These are phyloP conservation scores for Rostrohypoxylon terebratum DNA, from an alignment of 495 filamentous ascomycete genomes.

Conservation along the genomic window DNA sequence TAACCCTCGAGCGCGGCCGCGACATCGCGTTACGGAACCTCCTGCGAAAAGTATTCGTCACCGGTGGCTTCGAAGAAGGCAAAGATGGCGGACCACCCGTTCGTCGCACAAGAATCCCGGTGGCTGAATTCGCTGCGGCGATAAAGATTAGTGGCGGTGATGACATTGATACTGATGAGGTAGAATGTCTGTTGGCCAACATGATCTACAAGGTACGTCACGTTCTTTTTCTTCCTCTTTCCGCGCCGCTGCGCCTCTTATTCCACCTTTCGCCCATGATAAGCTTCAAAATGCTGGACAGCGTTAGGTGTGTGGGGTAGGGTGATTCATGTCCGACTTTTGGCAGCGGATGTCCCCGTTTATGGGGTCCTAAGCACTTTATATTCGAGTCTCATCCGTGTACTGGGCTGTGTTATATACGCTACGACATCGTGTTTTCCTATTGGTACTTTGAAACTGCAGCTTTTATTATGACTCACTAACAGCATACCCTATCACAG, in stretches of 20 bases:
- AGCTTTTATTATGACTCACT: slow-evolving; percentile 31
- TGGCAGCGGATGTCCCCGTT: background rate
- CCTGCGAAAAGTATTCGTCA: slow-evolving; percentile 87
- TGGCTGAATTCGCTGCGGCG: slow-evolving; percentile 78
- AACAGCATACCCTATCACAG: slow-evolving; percentile 57
- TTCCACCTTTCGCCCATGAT: background rate
- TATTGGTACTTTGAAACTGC: background rate
- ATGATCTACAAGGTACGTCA: slow-evolving; percentile 91
- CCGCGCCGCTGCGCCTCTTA: background rate
- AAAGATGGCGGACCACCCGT: slow-evolving; percentile 71
- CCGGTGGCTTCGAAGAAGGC: slow-evolving; percentile 78
- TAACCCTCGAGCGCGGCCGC: slow-evolving; percentile 90
- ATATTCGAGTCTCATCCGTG: background rate
- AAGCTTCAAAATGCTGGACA: background rate
- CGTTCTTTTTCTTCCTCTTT: background rate
- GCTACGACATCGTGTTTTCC: background rate
- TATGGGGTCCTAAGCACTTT: background rate
- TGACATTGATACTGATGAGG: slow-evolving; percentile 86
- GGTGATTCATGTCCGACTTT: slow-evolving; percentile 7
- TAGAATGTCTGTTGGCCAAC: slow-evolving; percentile 93
- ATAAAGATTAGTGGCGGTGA: slow-evolving; percentile 69
- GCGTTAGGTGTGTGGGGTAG: background rate
- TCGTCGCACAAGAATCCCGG: slow-evolving; percentile 79
- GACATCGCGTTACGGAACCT: slow-evolving; percentile 92
- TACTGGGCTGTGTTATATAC: slow-evolving; percentile 1